phyloP scores from a whole-genome alignment of 2,329 filamentous ascomycete genomes.

The Didymosphaeria variabile region DNA sequence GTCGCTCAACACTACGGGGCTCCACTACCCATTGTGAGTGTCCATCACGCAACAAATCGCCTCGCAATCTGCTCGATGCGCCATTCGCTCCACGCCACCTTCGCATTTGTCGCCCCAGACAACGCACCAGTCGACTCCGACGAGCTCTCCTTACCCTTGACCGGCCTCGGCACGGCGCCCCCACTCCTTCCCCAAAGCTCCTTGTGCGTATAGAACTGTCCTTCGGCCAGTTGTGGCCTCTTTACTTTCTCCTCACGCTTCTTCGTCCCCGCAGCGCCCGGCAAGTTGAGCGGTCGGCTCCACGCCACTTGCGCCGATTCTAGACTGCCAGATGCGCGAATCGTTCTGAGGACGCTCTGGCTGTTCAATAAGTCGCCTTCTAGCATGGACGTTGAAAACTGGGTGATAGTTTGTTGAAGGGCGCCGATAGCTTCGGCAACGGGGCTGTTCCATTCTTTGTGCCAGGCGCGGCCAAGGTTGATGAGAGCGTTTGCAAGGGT shows the following conservation, averaged over 20 bases:
- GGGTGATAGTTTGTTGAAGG: conserved; percentile 40
- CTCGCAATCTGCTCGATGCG: conserved; percentile 15
- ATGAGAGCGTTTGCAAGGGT: conserved; percentile 31
- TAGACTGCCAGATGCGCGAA: conserved; percentile 44
- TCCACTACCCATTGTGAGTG: background rate
- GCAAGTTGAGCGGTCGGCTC: conserved; percentile 44
- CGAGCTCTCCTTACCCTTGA: conserved; percentile 11
- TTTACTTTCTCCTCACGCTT: conserved; percentile 7
- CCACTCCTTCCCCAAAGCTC: conserved; percentile 36
- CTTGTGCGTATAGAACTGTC: conserved; percentile 37
- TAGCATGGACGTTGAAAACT: conserved; percentile 42
- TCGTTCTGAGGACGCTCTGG: conserved; percentile 44
- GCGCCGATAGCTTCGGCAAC: conserved; percentile 42
- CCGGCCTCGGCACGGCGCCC: background rate
- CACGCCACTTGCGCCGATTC: conserved; percentile 44
- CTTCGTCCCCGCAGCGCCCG: conserved; percentile 24
- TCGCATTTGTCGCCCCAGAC: background rate
- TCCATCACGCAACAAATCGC: conserved; percentile 24
- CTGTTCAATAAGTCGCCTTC: conserved; percentile 34
- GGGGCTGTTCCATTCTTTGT: conserved; percentile 49
- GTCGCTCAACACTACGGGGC: background rate
- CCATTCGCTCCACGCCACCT: conserved; percentile 1
- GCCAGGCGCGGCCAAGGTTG: conserved; percentile 41
- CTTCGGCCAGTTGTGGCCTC: conserved; percentile 20
- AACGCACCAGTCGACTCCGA: conserved; percentile 8